Evolutionary conservation across 345 rosid species (phyloP).

Genomic region (Populus euphratica): DNA sequence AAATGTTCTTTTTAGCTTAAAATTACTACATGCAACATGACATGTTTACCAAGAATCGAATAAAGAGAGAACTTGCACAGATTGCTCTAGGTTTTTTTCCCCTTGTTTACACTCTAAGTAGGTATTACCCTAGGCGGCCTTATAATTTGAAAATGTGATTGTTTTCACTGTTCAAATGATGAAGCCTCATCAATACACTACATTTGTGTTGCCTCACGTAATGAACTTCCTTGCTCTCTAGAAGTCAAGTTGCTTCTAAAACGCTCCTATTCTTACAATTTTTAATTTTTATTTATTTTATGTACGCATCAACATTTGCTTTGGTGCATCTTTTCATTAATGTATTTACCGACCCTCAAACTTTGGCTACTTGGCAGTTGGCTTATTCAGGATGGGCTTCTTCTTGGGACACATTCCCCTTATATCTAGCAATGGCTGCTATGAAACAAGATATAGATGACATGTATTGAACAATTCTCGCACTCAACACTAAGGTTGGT

Average conservation of each 20-base stretch:
- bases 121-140: neutral
- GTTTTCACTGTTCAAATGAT: neutral
- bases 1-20: neutral
- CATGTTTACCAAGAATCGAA: slow-evolving; percentile 92
- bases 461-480: slow-evolving; percentile 69
- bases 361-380: slow-evolving; percentile 1
- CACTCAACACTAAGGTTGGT: slow-evolving; percentile 79
- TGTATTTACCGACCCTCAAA: neutral
- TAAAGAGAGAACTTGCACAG: slow-evolving; percentile 76
- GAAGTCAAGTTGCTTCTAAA: neutral
- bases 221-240: neutral
- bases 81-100: slow-evolving; percentile 66
- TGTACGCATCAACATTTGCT: neutral
- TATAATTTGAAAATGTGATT: neutral
- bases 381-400: slow-evolving; percentile 66
- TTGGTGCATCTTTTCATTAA: neutral
- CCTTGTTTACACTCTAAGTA: neutral
- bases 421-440: slow-evolving; percentile 94
- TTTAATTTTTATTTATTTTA: neutral
- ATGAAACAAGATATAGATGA: slow-evolving; percentile 97
- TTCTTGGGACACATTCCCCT: slow-evolving; percentile 96
- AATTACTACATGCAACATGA: neutral
- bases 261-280: neutral
- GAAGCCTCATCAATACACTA: neutral
- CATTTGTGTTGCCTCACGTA: too few relatives aligned